These are phyloP conservation scores for Carallia pectinifolia DNA, from an alignment of 345 rosid genomes.

Conservation along the genomic window DNA sequence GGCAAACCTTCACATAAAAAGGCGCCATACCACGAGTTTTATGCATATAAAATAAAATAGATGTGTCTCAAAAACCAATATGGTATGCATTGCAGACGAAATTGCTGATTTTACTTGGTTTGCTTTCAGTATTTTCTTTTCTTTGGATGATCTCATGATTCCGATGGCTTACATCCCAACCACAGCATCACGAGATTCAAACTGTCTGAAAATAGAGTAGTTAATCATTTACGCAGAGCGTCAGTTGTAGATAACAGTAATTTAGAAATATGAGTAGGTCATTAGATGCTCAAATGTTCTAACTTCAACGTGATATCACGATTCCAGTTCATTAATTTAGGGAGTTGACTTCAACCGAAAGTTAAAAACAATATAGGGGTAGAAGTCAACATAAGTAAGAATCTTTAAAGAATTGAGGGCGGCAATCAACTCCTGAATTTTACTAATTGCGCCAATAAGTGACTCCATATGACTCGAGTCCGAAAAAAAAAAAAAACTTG, in stretches of 20 bases:
- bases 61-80: background rate
- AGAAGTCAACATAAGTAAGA: no score
- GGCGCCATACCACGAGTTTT: background rate
- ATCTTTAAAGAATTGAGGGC: no score
- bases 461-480: no score
- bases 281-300: conserved; percentile 8
- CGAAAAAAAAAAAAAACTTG: no score
- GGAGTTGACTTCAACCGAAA: no score
- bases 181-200: conserved; percentile 9
- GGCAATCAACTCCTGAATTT: no score
- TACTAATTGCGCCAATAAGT: no score
- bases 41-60: conserved; percentile 11
- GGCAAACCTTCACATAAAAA: conserved; percentile 16
- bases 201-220: conserved; percentile 8
- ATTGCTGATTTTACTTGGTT: conserved; percentile 22
- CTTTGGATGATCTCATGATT: conserved; percentile 17
- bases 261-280: conserved; percentile 10
- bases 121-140: conserved; percentile 24
- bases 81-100: conserved; percentile 13
- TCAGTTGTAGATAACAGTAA: background rate
- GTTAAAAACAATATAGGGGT: no score
- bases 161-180: conserved; percentile 40
- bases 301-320: background rate
- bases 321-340: background rate
- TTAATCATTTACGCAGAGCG: conserved; percentile 2